Evolutionary conservation across 2,329 filamentous ascomycete species (phyloP).

Genomic region (Arthrinium phaeospermum): DNA sequence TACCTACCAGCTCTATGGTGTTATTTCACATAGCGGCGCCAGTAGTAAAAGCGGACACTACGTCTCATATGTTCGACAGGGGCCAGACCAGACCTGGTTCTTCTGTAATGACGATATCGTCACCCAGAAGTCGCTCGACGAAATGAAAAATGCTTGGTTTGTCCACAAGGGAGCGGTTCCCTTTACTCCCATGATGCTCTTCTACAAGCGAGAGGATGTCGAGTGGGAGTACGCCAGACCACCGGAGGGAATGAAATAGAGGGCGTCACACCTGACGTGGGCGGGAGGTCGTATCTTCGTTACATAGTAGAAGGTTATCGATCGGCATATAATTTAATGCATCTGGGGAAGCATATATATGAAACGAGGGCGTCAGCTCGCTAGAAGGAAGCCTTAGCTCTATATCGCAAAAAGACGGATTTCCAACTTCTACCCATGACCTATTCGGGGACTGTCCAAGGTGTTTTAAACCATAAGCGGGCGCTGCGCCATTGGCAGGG

Average conservation of each 20-base stretch:
- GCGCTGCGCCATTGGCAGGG: not conserved
- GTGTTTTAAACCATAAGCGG: not conserved
- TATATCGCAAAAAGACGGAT: not conserved
- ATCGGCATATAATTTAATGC: not conserved
- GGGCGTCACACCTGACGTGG: not conserved
- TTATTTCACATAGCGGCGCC: slow-evolving; percentile 76
- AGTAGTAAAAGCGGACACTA: slow-evolving; percentile 80
- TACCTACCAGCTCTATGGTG: slow-evolving; percentile 84
- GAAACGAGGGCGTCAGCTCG: not conserved
- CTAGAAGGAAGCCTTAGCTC: not conserved
- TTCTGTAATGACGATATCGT: slow-evolving; percentile 51
- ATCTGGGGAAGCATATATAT: not conserved
- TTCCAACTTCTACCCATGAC: not conserved
- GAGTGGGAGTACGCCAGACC: slow-evolving; percentile 17
- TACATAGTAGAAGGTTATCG: not conserved
- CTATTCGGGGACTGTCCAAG: not conserved
- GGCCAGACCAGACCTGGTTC: slow-evolving; percentile 53
- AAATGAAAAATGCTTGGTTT: slow-evolving; percentile 20
- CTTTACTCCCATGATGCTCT: slow-evolving; percentile 28
- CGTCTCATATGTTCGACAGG: slow-evolving; percentile 69
- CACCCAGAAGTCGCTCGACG: slow-evolving; percentile 1
- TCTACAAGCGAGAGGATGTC: slow-evolving; percentile 32
- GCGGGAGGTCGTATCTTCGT: not conserved
- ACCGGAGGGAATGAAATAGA: slow-evolving; percentile 13
- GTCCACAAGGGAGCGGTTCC: not conserved